Base-by-base conservation (phyloP, 1,284 basidiomycete genomes). In the Grifola frondosa region DNA sequence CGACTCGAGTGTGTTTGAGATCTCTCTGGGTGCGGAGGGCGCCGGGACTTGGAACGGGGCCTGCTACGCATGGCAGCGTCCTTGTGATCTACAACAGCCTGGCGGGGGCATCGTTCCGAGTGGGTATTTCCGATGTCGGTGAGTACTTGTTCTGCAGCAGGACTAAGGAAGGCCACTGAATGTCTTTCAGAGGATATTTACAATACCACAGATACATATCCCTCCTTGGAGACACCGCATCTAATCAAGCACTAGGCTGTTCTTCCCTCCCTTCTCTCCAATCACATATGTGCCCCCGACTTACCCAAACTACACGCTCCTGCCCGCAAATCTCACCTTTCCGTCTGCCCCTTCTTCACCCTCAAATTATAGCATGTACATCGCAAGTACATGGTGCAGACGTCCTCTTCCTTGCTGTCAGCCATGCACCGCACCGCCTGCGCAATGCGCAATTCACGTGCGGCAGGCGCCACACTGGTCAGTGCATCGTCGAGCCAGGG, bases 271-370 rank as follows among this genome's bases (percentile, higher is more conserved):
- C 0, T 56, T 58, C 37, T 63, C 68, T 15, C 54, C 62, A 5
- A 53, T 57, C 11, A 54, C 40, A 22, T 30, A 60, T 2, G 40
- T 51, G 1, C 60, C 70, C 37, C 86, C 86, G 0, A 65, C 66
- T 10, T 94, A 80, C 57, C 91, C 91, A 7, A 91, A 92, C 58
- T 94, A 91, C 62, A 87, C 85, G 1, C 75, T 94, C 0, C 81
- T 85, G 2, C 52, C 68, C 1, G 78, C 82, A 0, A 79, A 83
- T 52, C 56, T 77, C 11, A 65, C 76, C 0, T 54, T 70, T n/a
- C 75, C 78, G 0, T 37, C 65, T 1, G 59, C 61, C 1, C 56
- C 73, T 0, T 57, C 68, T 4, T 53, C 62, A 5, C 48, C 68
- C 0, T 68, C 71, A 2, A 79, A 84, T 54, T 71, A 74, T 46